Conservation (phyloP, 2,329 filamentous ascomycete species). For the Phialemoniopsis sp. region DNA sequence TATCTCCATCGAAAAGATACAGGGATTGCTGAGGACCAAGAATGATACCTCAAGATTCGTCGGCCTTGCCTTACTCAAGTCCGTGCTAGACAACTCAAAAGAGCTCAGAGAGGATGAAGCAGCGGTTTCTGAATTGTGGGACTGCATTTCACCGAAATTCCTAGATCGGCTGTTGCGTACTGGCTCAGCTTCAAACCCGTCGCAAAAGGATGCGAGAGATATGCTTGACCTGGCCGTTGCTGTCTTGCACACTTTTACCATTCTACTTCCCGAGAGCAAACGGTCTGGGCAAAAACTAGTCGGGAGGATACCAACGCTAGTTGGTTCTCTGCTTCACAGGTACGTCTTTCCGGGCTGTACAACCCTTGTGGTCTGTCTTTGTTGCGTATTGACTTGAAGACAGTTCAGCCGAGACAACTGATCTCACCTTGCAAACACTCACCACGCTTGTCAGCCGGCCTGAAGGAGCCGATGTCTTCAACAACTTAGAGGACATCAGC, state of each 20-base stretch:
- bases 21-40: slow-evolving; percentile 50
- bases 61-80: slow-evolving; percentile 61
- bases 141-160: slow-evolving; percentile 57
- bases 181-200: slow-evolving; percentile 26
- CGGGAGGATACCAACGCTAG: slow-evolving; percentile 47
- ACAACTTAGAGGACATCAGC: slow-evolving; percentile 45
- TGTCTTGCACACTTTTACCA: slow-evolving; percentile 58
- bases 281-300: slow-evolving; percentile 42
- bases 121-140: slow-evolving; percentile 49
- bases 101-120: slow-evolving; percentile 43
- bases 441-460: slow-evolving; percentile 48
- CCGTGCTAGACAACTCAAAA: slow-evolving; percentile 57
- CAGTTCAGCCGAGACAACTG: slow-evolving; percentile 49
- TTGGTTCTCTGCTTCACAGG: slow-evolving; percentile 51
- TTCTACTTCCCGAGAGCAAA: slow-evolving; percentile 47
- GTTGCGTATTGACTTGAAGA: no score
- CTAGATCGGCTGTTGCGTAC: slow-evolving; percentile 59
- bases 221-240: slow-evolving; percentile 62
- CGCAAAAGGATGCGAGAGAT: slow-evolving; percentile 42
- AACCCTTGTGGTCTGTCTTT: no score
- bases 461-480: slow-evolving; percentile 44
- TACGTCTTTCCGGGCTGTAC: slow-evolving; percentile 23
- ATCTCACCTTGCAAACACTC: slow-evolving; percentile 52
- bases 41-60: slow-evolving; percentile 68
- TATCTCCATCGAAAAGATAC: slow-evolving; percentile 40